Percentiles rank a stretch among this genome's conserved stretches.
Conservation (phyloP, 768 basidiomycete genomes). For the Boletus huronensis region DNA sequence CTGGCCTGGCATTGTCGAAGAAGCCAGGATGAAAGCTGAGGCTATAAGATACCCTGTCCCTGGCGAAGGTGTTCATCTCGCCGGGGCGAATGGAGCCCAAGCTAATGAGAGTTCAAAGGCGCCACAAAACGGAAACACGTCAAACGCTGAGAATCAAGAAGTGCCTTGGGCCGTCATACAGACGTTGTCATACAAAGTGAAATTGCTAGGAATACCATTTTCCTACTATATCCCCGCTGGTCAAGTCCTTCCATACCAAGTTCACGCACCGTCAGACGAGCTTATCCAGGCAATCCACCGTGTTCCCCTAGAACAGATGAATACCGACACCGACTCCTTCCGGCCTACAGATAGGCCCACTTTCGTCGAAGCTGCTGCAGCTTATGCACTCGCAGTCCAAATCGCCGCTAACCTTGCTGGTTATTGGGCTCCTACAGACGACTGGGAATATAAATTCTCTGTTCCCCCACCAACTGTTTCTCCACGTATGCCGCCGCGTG, state of each 20-base stretch:
- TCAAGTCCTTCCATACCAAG: slow-evolving; percentile 72
- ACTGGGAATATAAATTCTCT: slow-evolving; percentile 59
- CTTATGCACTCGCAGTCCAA: slow-evolving; percentile 70
- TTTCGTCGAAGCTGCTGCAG: slow-evolving; percentile 54
- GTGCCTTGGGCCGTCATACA: slow-evolving; percentile 61
- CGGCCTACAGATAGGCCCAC: slow-evolving; percentile 38
- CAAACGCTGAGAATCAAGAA: slow-evolving; percentile 13
- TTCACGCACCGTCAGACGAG: slow-evolving; percentile 51
- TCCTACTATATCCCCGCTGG: slow-evolving; percentile 49
- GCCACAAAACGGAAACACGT: slow-evolving; percentile 9
- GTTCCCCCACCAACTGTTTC: slow-evolving; percentile 31
- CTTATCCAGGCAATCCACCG: slow-evolving; percentile 49
- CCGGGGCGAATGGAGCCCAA: slow-evolving; percentile 9
- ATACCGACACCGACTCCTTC: slow-evolving; percentile 48
- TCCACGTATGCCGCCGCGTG: not conserved
- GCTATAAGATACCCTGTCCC: slow-evolving; percentile 32
- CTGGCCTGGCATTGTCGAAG: slow-evolving; percentile 74
- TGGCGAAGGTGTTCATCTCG: not conserved
- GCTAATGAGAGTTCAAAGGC: not conserved
- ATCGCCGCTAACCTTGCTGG: slow-evolving; percentile 59
- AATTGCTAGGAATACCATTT: slow-evolving; percentile 57
- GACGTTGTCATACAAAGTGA: slow-evolving; percentile 61
- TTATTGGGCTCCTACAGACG: slow-evolving; percentile 72
- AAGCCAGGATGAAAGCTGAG: slow-evolving; percentile 47
- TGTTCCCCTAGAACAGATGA: slow-evolving; percentile 41